Evolutionary conservation across 345 rosid species (phyloP), one percentile per base, ranked within the genome.

Genomic region (Balakata baccata): DNA sequence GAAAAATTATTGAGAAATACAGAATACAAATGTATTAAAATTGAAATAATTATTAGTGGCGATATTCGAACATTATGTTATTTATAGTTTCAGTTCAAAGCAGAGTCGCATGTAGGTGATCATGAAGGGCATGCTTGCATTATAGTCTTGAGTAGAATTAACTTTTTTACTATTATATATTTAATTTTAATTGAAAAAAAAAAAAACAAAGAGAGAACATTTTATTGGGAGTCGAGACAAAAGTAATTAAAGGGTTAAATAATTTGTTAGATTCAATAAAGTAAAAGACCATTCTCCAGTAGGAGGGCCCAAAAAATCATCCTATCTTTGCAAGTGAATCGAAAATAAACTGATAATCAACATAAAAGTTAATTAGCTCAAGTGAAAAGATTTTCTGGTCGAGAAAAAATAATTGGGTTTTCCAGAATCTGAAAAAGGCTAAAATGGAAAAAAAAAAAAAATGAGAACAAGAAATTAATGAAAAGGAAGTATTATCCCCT

Each of bases 401-500:
- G 34, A 29, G 38, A 67, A 49, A 7, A 67, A 50, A 66, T 20
- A 11, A 49, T 23, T 7, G 39, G 50, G 58, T 45, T 67, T 67
- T 49, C 71, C 34, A 67, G 71, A 67, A 49, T 66, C 14, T 59
- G 17, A 11, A 25, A 23, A 23, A 1, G 64, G n/a, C n/a, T n/a
- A n/a, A n/a, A n/a, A n/a, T 11, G 59, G 9, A 49, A 0, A 3
- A 8, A 53, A 53, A 3, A 53, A 0, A 5, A 16, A n/a, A 41
- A 9, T 1, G 5, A 18, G 17, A 43, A 11, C 0, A 41, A 6
- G 14, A 43, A 18, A 65, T 41, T 4, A 6, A 11, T 0, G 46
- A 14, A 61, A 37, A 34, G 23, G 11, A 66, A 59, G 77, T 68
- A 77, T 57, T 68, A 69, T 80, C 76, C 83, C 2, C 17, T 50